Base-by-base conservation (phyloP, 1,139 yeast genomes). In the Kodamaea plutei region DNA sequence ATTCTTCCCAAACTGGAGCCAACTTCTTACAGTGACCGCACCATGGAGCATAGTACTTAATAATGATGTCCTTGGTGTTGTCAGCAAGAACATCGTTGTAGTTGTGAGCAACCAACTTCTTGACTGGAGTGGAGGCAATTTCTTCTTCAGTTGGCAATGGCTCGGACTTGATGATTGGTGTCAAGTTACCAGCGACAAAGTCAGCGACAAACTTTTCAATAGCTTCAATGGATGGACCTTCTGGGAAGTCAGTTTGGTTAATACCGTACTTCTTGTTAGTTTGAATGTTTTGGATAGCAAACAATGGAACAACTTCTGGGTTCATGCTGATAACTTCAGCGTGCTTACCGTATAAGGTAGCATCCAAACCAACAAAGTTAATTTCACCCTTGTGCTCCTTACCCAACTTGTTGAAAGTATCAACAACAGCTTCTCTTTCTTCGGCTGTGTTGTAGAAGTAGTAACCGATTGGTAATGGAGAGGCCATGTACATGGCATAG, bases 31-130 rank as follows among this genome's bases (percentile, higher is more conserved):
- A 89, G 73, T 89, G 97, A 30, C 97, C 96, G 70, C 98, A 89
- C 98, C 98, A 91, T 64, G 96, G 95, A 35, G 98, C 98, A 56
- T 85, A 91, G 67, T 84, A 89, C 69, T 89, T 87, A 46, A 91
- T 89, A 46, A 91, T 69, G 32, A 91, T 89, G 58, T 91, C 97
- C 71, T 85, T 87, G 37, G 72, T 58, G 31, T 68, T 64, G 53
- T 88, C 89, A 23, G 69, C 64, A 39, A 85, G 73, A 41, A 85
- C 64, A 20, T 74, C 75, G 28, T 81, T 80, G 61, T 85, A 91
- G 57, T 80, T 87, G 64, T 79, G 77, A 48, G 88, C 95, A 39
- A 91, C 97, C 45, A 91, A 74, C 52, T 78, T 80, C 57, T 67
- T 68, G 35, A 88, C 96, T 32, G 84, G 73, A 35, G 76, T 73